Conservation (phyloP, 2,329 filamentous ascomycete species). For the Thermomyces lanuginosus region DNA sequence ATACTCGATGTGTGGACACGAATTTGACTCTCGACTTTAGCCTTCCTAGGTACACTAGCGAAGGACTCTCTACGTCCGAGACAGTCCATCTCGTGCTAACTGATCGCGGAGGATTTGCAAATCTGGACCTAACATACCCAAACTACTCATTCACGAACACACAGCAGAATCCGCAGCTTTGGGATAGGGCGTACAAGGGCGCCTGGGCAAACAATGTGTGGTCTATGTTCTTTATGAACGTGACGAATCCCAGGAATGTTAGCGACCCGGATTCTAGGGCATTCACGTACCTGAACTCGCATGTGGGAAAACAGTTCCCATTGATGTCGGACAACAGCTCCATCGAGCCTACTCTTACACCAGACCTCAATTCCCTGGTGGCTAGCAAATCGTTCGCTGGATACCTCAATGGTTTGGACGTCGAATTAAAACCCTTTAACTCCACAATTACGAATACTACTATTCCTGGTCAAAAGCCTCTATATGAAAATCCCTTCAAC, state of each 20-base stretch:
- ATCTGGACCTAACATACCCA: conserved; percentile 23
- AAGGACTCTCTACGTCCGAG: neutral
- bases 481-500: conserved; percentile 1
- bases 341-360: conserved; percentile 3
- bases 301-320: conserved; percentile 20
- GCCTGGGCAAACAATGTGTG: conserved; percentile 29
- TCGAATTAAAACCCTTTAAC: neutral
- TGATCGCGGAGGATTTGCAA: conserved; percentile 30
- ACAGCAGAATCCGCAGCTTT: conserved; percentile 9
- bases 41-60: conserved; percentile 8
- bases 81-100: conserved; percentile 19
- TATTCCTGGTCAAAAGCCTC: neutral
- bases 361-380: neutral
- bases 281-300: conserved; percentile 13
- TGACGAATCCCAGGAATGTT: conserved; percentile 16
- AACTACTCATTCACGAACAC: conserved; percentile 13
- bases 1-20: conserved; percentile 31
- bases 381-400: conserved; percentile 4
- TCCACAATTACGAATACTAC: conserved; percentile 1
- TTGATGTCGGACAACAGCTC: conserved; percentile 6
- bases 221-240: conserved; percentile 26
- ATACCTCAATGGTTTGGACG: conserved; percentile 8
- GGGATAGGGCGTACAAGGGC: conserved; percentile 27
- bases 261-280: conserved; percentile 6
- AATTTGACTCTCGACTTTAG: conserved; percentile 27